phyloP scores from a whole-genome alignment of 306 rosid species.

The Trifolium subterraneum region DNA sequence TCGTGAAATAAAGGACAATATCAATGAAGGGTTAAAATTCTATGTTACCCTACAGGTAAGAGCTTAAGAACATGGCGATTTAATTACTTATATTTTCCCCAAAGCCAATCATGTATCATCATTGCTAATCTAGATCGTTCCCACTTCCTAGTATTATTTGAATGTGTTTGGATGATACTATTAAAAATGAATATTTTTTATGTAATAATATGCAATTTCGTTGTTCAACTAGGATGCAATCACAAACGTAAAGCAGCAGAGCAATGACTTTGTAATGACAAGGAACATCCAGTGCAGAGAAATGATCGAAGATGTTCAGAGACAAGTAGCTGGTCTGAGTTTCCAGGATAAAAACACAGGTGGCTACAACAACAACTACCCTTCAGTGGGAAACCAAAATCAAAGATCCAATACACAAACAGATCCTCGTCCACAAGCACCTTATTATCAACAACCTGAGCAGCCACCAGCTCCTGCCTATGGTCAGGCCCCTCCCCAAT shows the following conservation, averaged over 20 bases:
- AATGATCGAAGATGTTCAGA: conserved; percentile 96
- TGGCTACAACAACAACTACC: conserved; percentile 56
- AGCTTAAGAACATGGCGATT: conserved; percentile 1
- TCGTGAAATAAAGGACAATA: conserved; percentile 90
- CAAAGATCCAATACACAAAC: conserved; percentile 66
- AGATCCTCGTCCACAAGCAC: conserved; percentile 69
- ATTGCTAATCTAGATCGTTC: conserved; percentile 3
- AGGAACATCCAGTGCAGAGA: conserved; percentile 96
- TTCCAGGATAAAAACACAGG: conserved; percentile 79
- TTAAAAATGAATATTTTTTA: background rate
- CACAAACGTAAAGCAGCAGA: conserved; percentile 92
- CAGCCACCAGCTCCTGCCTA: conserved; percentile 66
- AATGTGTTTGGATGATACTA: background rate
- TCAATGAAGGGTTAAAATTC: conserved; percentile 92
- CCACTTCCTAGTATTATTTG: background rate
- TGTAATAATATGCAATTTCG: conserved; percentile 33
- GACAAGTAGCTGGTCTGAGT: conserved; percentile 84
- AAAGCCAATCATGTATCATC: background rate
- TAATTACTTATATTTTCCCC: background rate
- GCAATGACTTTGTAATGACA: conserved; percentile 95
- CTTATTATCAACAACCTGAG: conserved; percentile 77
- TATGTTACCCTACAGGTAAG: conserved; percentile 89
- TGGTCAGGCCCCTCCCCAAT: conserved; percentile 58
- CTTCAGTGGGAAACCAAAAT: conserved; percentile 65
- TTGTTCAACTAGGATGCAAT: conserved; percentile 79